Base-by-base conservation (phyloP, 371 early-diverging fungal species). In the Syncephalastrum monosporum region DNA sequence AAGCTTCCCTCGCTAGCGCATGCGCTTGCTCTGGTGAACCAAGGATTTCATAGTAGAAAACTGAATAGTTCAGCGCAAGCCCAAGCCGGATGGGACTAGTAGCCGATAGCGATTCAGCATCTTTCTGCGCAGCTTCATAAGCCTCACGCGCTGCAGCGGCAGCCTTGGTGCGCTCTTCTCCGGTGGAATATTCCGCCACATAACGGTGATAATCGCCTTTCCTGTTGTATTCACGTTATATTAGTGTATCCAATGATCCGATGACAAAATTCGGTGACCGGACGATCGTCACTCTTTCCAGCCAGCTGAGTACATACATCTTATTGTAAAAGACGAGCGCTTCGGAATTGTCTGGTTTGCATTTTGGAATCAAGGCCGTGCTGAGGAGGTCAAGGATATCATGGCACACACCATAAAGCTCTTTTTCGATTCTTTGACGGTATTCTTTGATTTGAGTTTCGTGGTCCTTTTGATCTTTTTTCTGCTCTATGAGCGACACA, bases 191-290 rank as follows among this genome's bases (percentile, higher is more conserved):
- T 73, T 95, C 96, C 56, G 96, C 94, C 53, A 92, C 84, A 74
- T 95, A 95, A 61, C 96, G 82, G 75, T 90, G 88, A 83, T 95
- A 95, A 72, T 95, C 95, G 16, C 92, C 95, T 77, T 92, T 92
- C 87, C 86, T 86, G 56, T 57, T 63, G 42, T 19, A 25, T 8
- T 33, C 15, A 57, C 15, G 38, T 33, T 33, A 33, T 33, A 33
- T 33, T 5, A 33, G 19, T 10, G 52, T 41, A 49, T 16, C 46
- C 54, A 52, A 10, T 54, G 55, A 51, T 16, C 29, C n/a, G n/a
- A n/a, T n/a, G n/a, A n/a, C n/a, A n/a, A 45, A 57, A 48, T 42
- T 59, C 29, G 47, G 53, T 54, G 57, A 56, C 10, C 47, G 10
- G 15, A 15, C 47, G 23, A 23, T 46, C 46, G 46, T 46, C 16